Base-by-base conservation (phyloP, 805 yeast genomes). In the Barnettozyma vustinii region DNA sequence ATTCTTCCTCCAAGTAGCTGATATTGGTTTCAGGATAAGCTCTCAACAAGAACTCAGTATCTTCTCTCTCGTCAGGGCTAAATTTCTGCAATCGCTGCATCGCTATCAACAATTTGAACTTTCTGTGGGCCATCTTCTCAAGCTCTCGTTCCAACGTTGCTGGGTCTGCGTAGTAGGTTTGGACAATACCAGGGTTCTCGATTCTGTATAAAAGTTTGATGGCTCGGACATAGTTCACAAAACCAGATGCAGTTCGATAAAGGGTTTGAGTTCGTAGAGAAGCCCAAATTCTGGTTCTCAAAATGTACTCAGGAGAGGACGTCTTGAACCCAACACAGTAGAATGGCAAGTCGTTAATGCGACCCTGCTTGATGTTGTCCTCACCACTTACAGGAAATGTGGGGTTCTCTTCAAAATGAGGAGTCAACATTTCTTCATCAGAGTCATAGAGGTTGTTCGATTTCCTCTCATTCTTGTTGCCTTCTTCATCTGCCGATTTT, bases 251-350 rank as follows among this genome's bases (percentile, higher is more conserved):
- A 0, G 97, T 89, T 37, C 96, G 71, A 60, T 83, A 90, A 47
- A 89, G 70, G 0, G 96, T 89, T 61, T 89, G 97, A 2, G 87
- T 79, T 58, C 96, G 73, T 47, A 86, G 67, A 0, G 96, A 87
- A 0, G 96, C 87, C 97, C 97, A 89, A 2, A 88, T 75, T 59
- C 96, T 73, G 0, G 96, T 88, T 62, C 95, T 70, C 53, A 84
- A 61, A 3, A 80, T 75, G 55, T 76, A 79, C 48, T 81, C 82
- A 0, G 86, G 82, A 3, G 79, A 73, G 1, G 89, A 76, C 21
- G 79, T 71, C 53, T 81, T 83, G 65, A 84, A 87, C 0, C 96
- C 96, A 54, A 86, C 69, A 55, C 83, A 81, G 52, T 84, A 79
- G 50, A 74, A 80, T 1, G 95, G 92, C 30, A 87, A 61, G 51